Conservation (phyloP, 495 filamentous ascomycete genomes). For the Cairneyella variabilis region DNA sequence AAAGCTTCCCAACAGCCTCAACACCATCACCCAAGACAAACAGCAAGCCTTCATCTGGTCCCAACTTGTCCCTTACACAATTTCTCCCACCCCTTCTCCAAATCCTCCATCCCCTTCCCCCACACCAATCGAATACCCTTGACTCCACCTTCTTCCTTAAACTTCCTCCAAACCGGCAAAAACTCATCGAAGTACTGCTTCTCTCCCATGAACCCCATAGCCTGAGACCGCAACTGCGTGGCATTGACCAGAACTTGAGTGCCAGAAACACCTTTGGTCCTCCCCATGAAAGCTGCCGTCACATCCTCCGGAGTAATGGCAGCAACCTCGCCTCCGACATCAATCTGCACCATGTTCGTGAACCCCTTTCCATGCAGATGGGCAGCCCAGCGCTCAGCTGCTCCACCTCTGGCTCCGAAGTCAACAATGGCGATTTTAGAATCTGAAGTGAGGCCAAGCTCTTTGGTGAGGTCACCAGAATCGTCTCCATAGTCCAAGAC, state of each 20-base stretch:
- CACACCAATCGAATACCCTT: constrained; percentile 36
- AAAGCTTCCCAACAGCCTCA: too few species aligned
- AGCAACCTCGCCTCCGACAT: constrained; percentile 36
- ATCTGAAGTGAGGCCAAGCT: constrained; percentile 23
- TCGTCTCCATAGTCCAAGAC: constrained; percentile 31
- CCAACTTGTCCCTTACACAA: constrained; percentile 36
- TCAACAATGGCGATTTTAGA: constrained; percentile 47
- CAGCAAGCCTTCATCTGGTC: constrained; percentile 39
- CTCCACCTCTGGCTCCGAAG: constrained; percentile 45
- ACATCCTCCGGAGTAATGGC: constrained; percentile 12
- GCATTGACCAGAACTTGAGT: constrained; percentile 40
- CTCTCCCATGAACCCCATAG: constrained; percentile 29
- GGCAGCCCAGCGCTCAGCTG: constrained; percentile 31
- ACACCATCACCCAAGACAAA: constrained; percentile 29
- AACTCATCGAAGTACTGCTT: constrained; percentile 31
- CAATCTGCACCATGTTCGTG: constrained; percentile 29
- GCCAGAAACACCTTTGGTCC: neutral
- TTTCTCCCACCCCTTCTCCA: constrained; percentile 42
- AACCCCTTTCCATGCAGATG: constrained; percentile 25
- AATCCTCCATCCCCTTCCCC: constrained; percentile 39
- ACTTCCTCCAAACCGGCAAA: constrained; percentile 29
- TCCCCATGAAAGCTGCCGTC: constrained; percentile 5
- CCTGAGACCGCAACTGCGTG: constrained; percentile 35
- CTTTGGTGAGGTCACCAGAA: constrained; percentile 16
- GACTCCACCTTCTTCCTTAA: constrained; percentile 30